Conservation (phyloP, 257 asterid species). For the Penstemon eatonii region DNA sequence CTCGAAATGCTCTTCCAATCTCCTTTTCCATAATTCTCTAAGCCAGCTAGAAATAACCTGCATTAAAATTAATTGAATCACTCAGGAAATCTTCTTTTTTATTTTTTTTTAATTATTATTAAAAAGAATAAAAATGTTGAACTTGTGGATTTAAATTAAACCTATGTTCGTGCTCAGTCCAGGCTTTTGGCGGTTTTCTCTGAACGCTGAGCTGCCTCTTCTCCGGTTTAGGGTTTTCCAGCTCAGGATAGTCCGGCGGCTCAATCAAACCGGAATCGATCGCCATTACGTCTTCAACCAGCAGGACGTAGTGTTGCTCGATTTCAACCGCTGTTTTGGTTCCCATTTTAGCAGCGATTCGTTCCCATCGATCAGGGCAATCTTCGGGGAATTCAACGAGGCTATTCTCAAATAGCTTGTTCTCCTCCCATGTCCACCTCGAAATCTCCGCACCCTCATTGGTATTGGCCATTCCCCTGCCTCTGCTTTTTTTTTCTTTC, state of each 20-base stretch:
- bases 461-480: not conserved
- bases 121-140: not conserved
- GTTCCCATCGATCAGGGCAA: conserved; percentile 42
- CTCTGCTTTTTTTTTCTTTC: not conserved
- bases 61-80: not conserved
- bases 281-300: conserved; percentile 47
- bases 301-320: conserved; percentile 35
- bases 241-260: conserved; percentile 39
- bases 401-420: conserved; percentile 41
- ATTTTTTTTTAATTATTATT: not conserved
- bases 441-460: conserved; percentile 25
- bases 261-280: conserved; percentile 48
- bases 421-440: conserved; percentile 53
- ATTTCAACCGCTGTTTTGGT: conserved; percentile 49
- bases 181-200: conserved; percentile 47
- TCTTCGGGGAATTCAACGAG: conserved; percentile 40
- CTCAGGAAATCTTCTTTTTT: not conserved
- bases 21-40: conserved; percentile 53
- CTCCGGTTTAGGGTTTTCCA: conserved; percentile 31
- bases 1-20: conserved; percentile 65
- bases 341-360: conserved; percentile 35
- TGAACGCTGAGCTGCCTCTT: conserved; percentile 32
- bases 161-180: conserved; percentile 65
- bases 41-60: conserved; percentile 49
- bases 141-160: not conserved